Evolutionary conservation across 257 asterid species (phyloP), one percentile per base, ranked within the genome.

Genomic region (Voacanga thouarsii): DNA sequence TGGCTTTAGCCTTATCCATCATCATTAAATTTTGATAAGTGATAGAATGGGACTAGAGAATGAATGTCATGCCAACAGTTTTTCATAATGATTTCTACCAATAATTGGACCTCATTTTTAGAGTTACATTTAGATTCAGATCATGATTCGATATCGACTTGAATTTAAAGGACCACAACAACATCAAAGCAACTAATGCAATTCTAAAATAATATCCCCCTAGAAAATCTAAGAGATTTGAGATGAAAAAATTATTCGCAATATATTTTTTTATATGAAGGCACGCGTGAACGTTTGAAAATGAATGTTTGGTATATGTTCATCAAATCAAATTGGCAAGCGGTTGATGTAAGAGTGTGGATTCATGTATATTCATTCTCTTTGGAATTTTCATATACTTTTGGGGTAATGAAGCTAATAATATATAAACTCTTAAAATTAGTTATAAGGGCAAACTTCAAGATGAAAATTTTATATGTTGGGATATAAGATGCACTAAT

Each of bases 1-100:
- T 75, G 69, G 39, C 51, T 74, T 64, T 21, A 45, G 51, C 75
- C 23, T 39, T 64, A 67, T 61, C 66, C 49, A 80, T 80, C 83
- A 76, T 23, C 70, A 86, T 75, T 83, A 56, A 89, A 83, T 72
- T 84, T 43, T 23, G 59, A 80, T 79, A 66, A 77, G 69, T 68
- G 83, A 82, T 68, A 55, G 90, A 89, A 76, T 81, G 85, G 57
- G 93, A 89, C 68, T 71, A 80, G 80, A 47, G 89, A 85, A 83
- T 80, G 90, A 85, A 89, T 87, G 88, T 87, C 81, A 72, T 47
- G 75, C 82, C 89, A 79, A 80, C 82, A 80, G 86, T 83, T 85
- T 84, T 65, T 73, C 76, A 74, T 80, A 39, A 50, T 59, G 72
- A 44, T 78, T 61, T 56, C 60, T 74, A 79, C 79, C 55, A 73